Evolutionary conservation across 345 rosid genomes (phyloP), one percentile per base, ranked within the genome.

Genomic region (Lepidium africanum): DNA sequence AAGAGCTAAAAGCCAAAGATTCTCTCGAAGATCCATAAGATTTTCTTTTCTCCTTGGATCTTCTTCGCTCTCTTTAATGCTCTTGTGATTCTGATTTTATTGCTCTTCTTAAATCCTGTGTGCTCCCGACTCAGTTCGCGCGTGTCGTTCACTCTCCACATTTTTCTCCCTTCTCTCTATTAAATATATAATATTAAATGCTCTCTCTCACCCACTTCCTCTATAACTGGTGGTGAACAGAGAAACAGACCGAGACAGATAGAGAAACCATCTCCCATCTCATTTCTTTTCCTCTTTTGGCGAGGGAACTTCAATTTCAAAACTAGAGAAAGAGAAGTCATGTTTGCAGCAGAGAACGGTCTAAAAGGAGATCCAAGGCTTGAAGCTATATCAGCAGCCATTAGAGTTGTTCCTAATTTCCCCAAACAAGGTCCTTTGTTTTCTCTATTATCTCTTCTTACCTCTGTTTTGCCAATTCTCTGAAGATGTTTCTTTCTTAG

Each of bases 281-380:
- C 59, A 30, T 67, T 51, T 74, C 63, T 30, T 30, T 61, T 71
- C 75, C 46, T 71, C 63, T 74, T 67, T 67, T 53, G 61, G 51
- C 69, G 69, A 74, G 69, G 73, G 73, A 74, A 74, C 52, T 67
- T 74, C 53, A 66, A 23, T 60, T 59, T 65, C 63, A 45, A 51
- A 67, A 60, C 58, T 50, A 37, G 12, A 19, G 16, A 57, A 30
- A 74, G 51, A 74, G 64, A 62, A n/a, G 42, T 36, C 3, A 70
- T 76, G 79, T 76, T 76, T 64, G 79, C 79, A 1, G 76, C 76
- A 3, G 79, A 76, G 76, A 76, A 76, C 46, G 79, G 79, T 40
- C 57, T 76, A 7, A 76, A 64, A 76, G 79, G 76, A 57, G 79
- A 76, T 65, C 76, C 79, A 63, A 76, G 79, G 15, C 71, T 76